Evolutionary conservation across 2,329 filamentous ascomycete genomes (phyloP), one percentile per base, ranked within the genome.

Genomic region (Colletotrichum tanaceti): DNA sequence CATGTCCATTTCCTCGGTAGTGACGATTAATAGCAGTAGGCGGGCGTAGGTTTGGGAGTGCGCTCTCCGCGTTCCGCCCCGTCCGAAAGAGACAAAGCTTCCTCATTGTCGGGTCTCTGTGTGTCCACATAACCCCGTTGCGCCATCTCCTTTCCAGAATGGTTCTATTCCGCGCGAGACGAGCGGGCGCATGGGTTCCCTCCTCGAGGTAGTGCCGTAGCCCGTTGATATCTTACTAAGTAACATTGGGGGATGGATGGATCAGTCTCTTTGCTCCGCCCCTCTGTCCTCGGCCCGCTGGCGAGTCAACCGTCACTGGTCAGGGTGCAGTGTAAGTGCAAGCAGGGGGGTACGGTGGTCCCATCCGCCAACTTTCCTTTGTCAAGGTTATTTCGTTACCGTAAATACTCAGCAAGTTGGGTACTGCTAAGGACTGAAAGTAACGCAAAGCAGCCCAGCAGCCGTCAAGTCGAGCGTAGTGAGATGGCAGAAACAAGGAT

Each of bases 11-110:
- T 35, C 1, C 32, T 35, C 24, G 4, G 24, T 10, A 18, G 13
- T 10, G 16, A 35, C 28, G 7, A 38, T 28, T n/a, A 35, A 16
- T 6, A 43, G 11, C 22, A 32, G 9, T 35, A 32, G 54, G 39
- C 20, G 38, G 54, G 55, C 54, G 54, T 59, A 59, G 47, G 62
- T 65, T 65, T 65, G 39, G 50, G 13, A 35, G 5, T 44, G 41
- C 55, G 47, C 57, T 52, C 58, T 41, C 62, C 58, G 65, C 65
- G 49, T 65, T 65, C 65, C 65, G 62, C 62, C 55, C 65, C 65
- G 65, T 68, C 65, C 65, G 65, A 68, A 68, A 63, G 49, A 60
- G 55, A 68, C 35, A 60, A 65, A 68, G 65, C 62, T 68, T 68
- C 65, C 65, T 41, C 28, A 60, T 22, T 24, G 49, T 65, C 55